Base-by-base conservation (phyloP, 2,329 filamentous ascomycete genomes). In the Venturia nashicola region DNA sequence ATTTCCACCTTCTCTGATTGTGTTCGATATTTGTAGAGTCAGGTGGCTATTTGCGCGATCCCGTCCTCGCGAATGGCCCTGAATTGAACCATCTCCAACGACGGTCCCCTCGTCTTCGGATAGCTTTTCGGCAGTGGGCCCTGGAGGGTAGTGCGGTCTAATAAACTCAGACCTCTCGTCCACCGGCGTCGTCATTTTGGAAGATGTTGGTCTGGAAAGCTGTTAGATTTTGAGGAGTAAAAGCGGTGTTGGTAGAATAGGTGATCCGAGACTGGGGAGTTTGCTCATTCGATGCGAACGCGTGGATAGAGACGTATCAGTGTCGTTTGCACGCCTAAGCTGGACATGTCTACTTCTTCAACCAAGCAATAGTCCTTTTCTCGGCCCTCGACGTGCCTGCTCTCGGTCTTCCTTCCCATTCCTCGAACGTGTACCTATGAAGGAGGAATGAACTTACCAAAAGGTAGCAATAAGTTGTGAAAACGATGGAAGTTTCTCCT, bases 21-120 rank as follows among this genome's bases (percentile, higher is more conserved):
- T 70, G 42, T 77, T 72, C 64, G 75, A 77, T 4, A 79, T 80
- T 20, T 80, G 74, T 27, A 82, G 76, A 9, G 77, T 78, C 48
- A 84, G 72, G 65, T 79, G 78, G 54, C 67, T 60, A 55, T 67
- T 65, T 20, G 43, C 59, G 23, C 64, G 65, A 55, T 59, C 60
- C 54, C 16, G 61, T 40, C 34, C 44, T 39, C 20, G 27, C 18
- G 72, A 71, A 40, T 71, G 68, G 27, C 72, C 70, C n/a, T 69
- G 68, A 65, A 69, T 70, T 36, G 66, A 66, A 12, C 72, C 72
- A 16, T 76, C 74, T 48, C 70, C 74, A n/a, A 75, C 68, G 40
- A 71, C 71, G 3, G 74, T 76, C 40, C 73, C 72, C 14, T 68
- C 67, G 54, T 76, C 75, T 57, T 76, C 74, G 67, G 67, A 65